Conservation (phyloP, 352 stramenopile species). For the Phytophthora pistaciae region DNA sequence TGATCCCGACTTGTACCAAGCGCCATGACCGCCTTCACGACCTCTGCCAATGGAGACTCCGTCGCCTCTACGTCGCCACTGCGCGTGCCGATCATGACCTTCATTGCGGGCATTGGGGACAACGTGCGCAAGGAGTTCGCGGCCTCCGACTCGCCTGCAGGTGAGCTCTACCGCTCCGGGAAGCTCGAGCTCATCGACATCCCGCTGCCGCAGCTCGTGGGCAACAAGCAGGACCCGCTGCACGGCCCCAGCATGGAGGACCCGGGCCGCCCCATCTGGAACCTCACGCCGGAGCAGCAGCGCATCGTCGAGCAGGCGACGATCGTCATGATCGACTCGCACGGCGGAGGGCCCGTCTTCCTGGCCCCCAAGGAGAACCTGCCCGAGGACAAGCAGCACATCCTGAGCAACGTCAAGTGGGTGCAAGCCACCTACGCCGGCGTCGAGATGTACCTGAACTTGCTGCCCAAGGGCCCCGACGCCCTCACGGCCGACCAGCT, state of each 20-base stretch:
- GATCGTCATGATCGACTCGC: conserved; percentile 47
- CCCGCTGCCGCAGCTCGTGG: conserved; percentile 39
- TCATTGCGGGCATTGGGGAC: conserved; percentile 38
- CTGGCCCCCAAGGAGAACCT: conserved; percentile 43
- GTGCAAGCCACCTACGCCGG: conserved; percentile 54
- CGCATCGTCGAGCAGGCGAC: conserved; percentile 36
- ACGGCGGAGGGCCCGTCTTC: conserved; percentile 33
- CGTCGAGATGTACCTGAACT: conserved; percentile 43
- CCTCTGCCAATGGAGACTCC: conserved; percentile 10
- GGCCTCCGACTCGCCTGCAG: conserved; percentile 21
- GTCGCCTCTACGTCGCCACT: conserved; percentile 3
- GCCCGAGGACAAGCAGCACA: conserved; percentile 37
- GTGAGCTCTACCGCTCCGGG: conserved; percentile 41
- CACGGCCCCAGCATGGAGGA: conserved; percentile 37
- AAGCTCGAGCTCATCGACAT: conserved; percentile 41
- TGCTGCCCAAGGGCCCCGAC: conserved; percentile 31
- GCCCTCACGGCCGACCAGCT: conserved; percentile 12
- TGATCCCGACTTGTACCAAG: not conserved
- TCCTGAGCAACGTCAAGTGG: conserved; percentile 46
- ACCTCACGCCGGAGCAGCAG: conserved; percentile 38
- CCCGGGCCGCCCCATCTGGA: conserved; percentile 35
- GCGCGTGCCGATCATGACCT: conserved; percentile 39
- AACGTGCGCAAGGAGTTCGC: conserved; percentile 40
- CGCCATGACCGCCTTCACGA: conserved; percentile 23
- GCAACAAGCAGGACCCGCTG: conserved; percentile 46